Percentiles rank a stretch among this genome's conserved stretches.
Evolutionary conservation across 371 early-diverging fungal genomes (phyloP).

Genomic region (Neoconidiobolus thromboides): DNA sequence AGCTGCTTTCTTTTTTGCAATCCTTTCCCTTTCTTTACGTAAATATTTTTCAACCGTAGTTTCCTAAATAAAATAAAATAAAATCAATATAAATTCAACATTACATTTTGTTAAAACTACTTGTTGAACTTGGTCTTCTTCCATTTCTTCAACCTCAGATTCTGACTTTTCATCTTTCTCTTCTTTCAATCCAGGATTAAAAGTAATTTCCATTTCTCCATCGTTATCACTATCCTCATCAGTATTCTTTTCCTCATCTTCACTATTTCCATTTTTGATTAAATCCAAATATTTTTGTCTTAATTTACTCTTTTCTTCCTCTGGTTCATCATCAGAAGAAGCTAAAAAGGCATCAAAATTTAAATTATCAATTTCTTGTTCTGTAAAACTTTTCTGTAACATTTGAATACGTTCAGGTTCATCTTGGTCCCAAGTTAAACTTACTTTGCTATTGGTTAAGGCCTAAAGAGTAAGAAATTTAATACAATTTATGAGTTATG

Average conservation of each 20-base stretch:
- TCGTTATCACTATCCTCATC: conserved; percentile 19
- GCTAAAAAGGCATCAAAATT: conserved; percentile 84
- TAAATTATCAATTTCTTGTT: conserved; percentile 73
- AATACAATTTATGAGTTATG: background rate
- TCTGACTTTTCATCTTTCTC: conserved; percentile 19
- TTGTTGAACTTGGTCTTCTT: background rate
- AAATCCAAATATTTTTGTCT: conserved; percentile 44
- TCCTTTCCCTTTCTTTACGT: conserved; percentile 68
- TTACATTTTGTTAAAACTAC: background rate
- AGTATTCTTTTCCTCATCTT: background rate
- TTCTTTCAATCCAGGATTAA: conserved; percentile 77
- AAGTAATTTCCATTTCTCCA: conserved; percentile 88
- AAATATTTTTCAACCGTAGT: conserved; percentile 64
- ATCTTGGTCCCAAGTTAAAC: conserved; percentile 93
- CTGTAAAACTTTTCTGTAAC: conserved; percentile 62
- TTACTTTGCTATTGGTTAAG: conserved; percentile 80
- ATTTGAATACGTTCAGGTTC: conserved; percentile 65
- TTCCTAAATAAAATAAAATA: conserved; percentile 23
- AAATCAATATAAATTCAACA: background rate
- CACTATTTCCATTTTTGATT: conserved; percentile 12
- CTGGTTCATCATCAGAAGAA: conserved; percentile 41
- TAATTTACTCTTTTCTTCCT: conserved; percentile 34
- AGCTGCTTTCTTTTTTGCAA: conserved; percentile 33
- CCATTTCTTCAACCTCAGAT: background rate
- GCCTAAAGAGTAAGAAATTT: conserved; percentile 22